Evolutionary conservation across 768 basidiomycete genomes (phyloP).

Genomic region (Suillus discolor): DNA sequence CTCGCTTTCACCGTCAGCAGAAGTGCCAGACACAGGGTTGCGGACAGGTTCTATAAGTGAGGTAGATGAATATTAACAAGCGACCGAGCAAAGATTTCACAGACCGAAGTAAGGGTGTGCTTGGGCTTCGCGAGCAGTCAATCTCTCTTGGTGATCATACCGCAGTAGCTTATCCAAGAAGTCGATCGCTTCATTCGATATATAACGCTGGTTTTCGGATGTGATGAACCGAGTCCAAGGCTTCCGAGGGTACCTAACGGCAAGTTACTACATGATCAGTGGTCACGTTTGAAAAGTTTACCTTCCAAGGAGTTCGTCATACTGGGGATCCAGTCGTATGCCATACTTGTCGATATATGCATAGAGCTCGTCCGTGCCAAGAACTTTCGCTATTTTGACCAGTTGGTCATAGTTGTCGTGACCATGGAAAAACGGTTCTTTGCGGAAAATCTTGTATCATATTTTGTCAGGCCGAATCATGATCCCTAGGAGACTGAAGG

Average conservation of each 20-base stretch:
- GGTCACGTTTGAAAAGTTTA: slow-evolving; percentile 29
- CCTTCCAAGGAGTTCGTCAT: slow-evolving; percentile 93
- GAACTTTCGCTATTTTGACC: slow-evolving; percentile 96
- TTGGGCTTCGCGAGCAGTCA: slow-evolving; percentile 94
- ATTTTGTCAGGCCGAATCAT: slow-evolving; percentile 8
- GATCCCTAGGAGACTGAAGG: slow-evolving; percentile 1
- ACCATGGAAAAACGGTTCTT: slow-evolving; percentile 99
- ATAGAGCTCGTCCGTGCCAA: slow-evolving; percentile 95
- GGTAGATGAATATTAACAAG: slow-evolving; percentile 19
- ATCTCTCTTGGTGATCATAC: slow-evolving; percentile 96
- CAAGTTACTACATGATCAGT: slow-evolving; percentile 13
- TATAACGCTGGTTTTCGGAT: slow-evolving; percentile 93
- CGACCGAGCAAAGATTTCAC: slow-evolving; percentile 18
- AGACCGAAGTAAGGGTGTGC: slow-evolving; percentile 90
- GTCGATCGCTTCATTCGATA: slow-evolving; percentile 96
- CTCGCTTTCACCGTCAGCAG: slow-evolving; percentile 67
- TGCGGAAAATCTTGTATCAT: slow-evolving; percentile 84
- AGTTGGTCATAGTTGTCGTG: slow-evolving; percentile 99
- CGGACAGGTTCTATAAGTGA: slow-evolving; percentile 66
- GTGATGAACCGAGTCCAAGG: slow-evolving; percentile 96
- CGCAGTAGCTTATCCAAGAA: slow-evolving; percentile 93
- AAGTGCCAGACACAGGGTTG: slow-evolving; percentile 42
- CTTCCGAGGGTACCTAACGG: slow-evolving; percentile 81
- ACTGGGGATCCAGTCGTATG: slow-evolving; percentile 94
- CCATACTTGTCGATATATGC: slow-evolving; percentile 93